Base-by-base conservation (phyloP, 1,284 basidiomycete genomes). In the Leccinum fuscescens region DNA sequence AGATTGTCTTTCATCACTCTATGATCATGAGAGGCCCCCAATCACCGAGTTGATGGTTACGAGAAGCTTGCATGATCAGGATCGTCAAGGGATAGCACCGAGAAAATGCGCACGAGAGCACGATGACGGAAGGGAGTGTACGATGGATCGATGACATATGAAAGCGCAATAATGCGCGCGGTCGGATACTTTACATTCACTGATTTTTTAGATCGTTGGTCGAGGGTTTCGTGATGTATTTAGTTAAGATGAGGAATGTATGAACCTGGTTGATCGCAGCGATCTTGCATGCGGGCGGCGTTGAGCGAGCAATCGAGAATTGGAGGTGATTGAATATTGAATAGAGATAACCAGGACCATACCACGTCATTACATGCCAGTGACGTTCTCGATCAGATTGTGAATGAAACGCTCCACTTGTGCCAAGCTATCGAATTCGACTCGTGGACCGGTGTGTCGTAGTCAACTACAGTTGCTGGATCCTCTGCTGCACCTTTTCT, bases 401-500 rank as follows among this genome's bases (percentile, higher is more conserved):
- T 20, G 44, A 46, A 46, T 46, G 44, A 46, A 46, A 46, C 12
- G 20, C 44, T 46, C 44, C 44, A 46, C 44, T 12, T 35, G 11
- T 44, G 42, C 17, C 17, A 44, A 6, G 42, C 17, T 20, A 20
- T 44, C 42, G 6, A 17, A 44, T 44, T 44, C 9, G 42, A 44
- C 39, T 42, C n/a, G n/a, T 42, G 39, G 39, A 42, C n/a, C 42
- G 6, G 17, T 11, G n/a, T 7, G 17, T 20, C 17, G 17, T 44
- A 20, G 42, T 44, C 17, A 6, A 51, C 62, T 71, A 71, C 62
- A 85, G 74, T 63, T 85, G 83, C 14, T 83, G 80, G 63, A 86
- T 85, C 68, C 81, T 78, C 73, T 88, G 85, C 65, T 85, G 82
- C 70, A 90, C 82, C 74, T 84, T 82, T 73, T 95, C 93, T 76